These are phyloP conservation scores for Spergularia bocconei DNA, from an alignment of 148 eudicot genomes.

Conservation along the genomic window DNA sequence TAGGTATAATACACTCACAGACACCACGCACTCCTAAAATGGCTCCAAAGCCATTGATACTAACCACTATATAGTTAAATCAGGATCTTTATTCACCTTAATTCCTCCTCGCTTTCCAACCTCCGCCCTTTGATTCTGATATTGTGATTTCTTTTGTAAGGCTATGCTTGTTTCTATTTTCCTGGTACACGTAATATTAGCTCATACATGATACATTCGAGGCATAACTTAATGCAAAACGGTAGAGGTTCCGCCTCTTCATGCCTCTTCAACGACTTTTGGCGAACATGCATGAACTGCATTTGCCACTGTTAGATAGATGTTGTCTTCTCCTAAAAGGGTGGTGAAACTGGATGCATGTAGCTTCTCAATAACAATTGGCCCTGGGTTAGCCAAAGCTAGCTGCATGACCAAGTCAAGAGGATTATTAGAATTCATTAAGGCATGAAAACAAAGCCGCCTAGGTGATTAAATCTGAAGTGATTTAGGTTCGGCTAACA, in stretches of 20 bases:
- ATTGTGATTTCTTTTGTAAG: not conserved
- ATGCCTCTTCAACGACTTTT: conserved; percentile 43
- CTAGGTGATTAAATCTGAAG: too few relatives aligned
- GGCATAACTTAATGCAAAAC: not conserved
- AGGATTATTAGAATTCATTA: not conserved
- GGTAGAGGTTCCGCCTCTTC: conserved; percentile 3
- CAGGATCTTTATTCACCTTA: too few relatives aligned
- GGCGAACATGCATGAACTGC: conserved; percentile 65
- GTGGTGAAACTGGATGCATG: conserved; percentile 54
- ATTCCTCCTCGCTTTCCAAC: too few relatives aligned
- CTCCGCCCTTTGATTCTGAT: not conserved
- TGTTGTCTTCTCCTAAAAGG: conserved; percentile 59
- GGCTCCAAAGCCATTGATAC: too few relatives aligned
- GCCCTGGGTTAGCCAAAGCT: conserved; percentile 81
- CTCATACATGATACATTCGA: not conserved
- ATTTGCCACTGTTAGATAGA: conserved; percentile 73
- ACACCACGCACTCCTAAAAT: too few relatives aligned
- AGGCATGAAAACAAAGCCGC: too few relatives aligned
- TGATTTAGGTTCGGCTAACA: too few relatives aligned
- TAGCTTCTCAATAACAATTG: conserved; percentile 70
- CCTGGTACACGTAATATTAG: not conserved
- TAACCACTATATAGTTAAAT: too few relatives aligned
- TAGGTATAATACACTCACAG: too few relatives aligned
- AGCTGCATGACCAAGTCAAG: conserved; percentile 38
- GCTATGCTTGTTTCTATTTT: not conserved